Base-by-base conservation (phyloP, 2,329 filamentous ascomycete species). In the Aschersonia sp. region DNA sequence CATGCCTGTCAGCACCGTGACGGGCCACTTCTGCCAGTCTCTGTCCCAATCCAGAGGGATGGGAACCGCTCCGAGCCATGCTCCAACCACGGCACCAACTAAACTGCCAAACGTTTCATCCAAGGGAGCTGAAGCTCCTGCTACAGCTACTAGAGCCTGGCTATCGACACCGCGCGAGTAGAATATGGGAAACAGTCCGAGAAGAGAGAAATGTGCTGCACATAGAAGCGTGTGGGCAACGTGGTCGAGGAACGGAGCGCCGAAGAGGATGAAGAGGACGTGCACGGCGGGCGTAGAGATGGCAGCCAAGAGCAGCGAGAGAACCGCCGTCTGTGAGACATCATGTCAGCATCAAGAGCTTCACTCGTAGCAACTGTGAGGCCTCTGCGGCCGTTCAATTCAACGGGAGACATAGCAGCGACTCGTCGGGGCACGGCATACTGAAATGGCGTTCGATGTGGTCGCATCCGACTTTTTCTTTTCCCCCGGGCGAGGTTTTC, bases 21-120 rank as follows among this genome's bases (percentile, higher is more conserved):
- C 83, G 0, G 92, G 92, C 85, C 90, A 98, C 63, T 83, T 86
- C 76, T 98, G 92, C 92, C 92, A 98, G 56, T 94, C 88, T n/a
- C 92, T 81, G 63, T 98, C 92, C 90, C 90, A 97, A 63, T 98
- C 92, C 55, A 98, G 70, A 2, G 92, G 92, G 56, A 98, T 97
- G 0, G 94, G 92, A 47, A 97, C 79, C 6, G 92, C 92, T 4
- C 92, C 92, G 42, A 95, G 68, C 92, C 92, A 97, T 41, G 87
- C 87, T 5, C 92, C 92, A 1, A 90, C 57, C 30, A 83, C 69
- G 0, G 80, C 81, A 5, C 92, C 92, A n/a, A 89, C 64, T 8
- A 87, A 73, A 2, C 79, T 87, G 3, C 88, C 90, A 66, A 87
- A 92, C 0, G 86, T 79, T 60, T 89, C 85, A 63, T 97, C 92